A percentile compares a stretch with the other conserved stretches of the same genome.
Evolutionary conservation across 78 protist genomes (phyloP).

Genomic region (Guillardia theta): DNA sequence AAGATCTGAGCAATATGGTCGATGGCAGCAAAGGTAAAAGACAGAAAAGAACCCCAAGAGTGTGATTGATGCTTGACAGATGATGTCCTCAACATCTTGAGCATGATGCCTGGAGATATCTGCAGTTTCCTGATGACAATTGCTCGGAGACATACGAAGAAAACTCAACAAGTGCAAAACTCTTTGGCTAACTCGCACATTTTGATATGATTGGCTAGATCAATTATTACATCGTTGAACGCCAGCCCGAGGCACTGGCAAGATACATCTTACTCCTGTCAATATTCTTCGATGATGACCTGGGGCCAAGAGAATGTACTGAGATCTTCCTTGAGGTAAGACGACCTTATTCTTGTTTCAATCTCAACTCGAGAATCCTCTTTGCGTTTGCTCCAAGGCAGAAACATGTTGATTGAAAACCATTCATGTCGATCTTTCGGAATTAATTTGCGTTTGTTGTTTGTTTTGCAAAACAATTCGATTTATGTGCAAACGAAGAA

Average conservation of each 20-base stretch:
- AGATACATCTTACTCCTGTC: slow-evolving; percentile 41
- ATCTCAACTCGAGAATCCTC: too few relatives aligned
- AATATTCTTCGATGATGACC: neutral
- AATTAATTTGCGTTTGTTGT: too few relatives aligned
- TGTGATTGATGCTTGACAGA: neutral
- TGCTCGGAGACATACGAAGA: neutral
- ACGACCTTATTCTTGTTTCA: too few relatives aligned
- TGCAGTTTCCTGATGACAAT: neutral
- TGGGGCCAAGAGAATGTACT: too few relatives aligned
- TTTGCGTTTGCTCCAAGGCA: too few relatives aligned
- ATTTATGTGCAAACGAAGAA: too few relatives aligned
- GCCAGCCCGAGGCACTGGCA: slow-evolving; percentile 5
- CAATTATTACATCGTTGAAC: neutral
- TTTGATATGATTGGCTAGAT: neutral
- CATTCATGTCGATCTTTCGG: too few relatives aligned
- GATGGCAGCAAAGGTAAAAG: neutral
- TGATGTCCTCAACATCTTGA: neutral
- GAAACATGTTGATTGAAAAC: too few relatives aligned
- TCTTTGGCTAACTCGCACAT: neutral
- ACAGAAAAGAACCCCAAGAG: neutral
- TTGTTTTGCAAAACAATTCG: too few relatives aligned
- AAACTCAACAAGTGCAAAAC: neutral
- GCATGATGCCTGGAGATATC: neutral
- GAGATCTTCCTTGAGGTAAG: too few relatives aligned
- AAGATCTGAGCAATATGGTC: neutral